Evolutionary conservation across 139 green algal species (phyloP), one percentile per base, ranked within the genome.

Genomic region (Cymbomonas tetramitiformis): DNA sequence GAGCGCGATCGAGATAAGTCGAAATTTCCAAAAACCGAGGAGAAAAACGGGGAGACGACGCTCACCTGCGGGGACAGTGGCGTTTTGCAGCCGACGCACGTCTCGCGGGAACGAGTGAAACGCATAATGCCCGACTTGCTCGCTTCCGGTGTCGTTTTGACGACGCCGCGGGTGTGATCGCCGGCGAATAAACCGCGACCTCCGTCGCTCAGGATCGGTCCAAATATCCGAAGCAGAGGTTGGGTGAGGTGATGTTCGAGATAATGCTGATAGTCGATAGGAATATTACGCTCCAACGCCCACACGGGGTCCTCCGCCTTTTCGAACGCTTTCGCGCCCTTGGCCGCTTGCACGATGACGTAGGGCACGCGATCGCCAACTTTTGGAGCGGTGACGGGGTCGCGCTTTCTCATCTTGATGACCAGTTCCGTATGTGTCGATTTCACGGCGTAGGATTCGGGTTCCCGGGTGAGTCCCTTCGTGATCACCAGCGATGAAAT

Each of bases 291-390:
- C 56, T 93, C 83, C 44, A 98, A 71, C 33, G 86, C 90, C 54
- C 84, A 96, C 61, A 98, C 93, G 25, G 90, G 90, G 70, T 97
- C 90, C 77, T 98, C 90, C 1, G 90, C 90, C 67, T 97, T 97
- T 71, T 98, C 90, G 57, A 82, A 95, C 5, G 80, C 80, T 21
- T 67, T 67, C n/a, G 34, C 32, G 59, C 43, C 59, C 70, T 95
- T 93, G 36, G 83, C 64, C 6, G 69, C 88, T 73, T 95, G 96
- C 73, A 97, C 71, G 58, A 97, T 97, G 47, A 98, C 90, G 73
- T 93, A 98, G 0, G 90, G 68, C 54, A 98, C 84, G 29, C 90
- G 79, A 72, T 98, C 90, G 1, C 90, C 90, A 0, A 95, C 69
- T 2, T 60, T 65, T 6, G 90, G 90, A 12, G 90, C 90, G 0